Evolutionary conservation across 345 rosid species (phyloP), one percentile per base, ranked within the genome.

Genomic region (Citrus unshiu): DNA sequence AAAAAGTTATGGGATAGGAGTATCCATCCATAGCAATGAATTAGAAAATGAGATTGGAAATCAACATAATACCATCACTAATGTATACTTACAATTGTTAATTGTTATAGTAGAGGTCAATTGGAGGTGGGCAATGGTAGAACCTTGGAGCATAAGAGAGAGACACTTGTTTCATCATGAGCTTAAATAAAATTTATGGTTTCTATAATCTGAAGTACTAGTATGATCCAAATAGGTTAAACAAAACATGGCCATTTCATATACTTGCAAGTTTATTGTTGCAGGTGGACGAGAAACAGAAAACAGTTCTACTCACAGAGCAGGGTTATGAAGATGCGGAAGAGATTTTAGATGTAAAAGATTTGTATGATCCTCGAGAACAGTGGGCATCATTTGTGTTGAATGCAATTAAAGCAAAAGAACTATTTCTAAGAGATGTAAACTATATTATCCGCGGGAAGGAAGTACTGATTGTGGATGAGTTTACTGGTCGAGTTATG

Each of bases 401-500:
- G 80, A 95, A 95, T 90, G 99, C 99, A 76, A 89, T 95, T 49
- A 95, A 95, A 84, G 97, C 99, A 69, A 93, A 95, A 84, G 98
- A 93, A 79, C 88, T 95, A 43, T 95, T 93, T 80, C 98, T 95
- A 49, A 92, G 88, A 86, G 99, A 95, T 87, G 97, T 95, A 25
- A 95, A 93, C 84, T 95, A 95, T 80, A 95, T 95, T 65, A 90
- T 92, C 73, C 97, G 98, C 22, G 90, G 96, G 81, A 93, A 91
- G 88, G 98, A 95, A 87, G 98, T 95, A 78, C 95, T 95, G 79
- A 95, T 95, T 54, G 98, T 95, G 79, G 98, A 95, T 80, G 99
- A 95, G 88, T 93, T 95, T 82, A 92, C 99, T 67, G 99, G 99
- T 74, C 98, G 99, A 81, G 97, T 95, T 57, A 95, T 95, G 99